Evolutionary conservation across 2,329 filamentous ascomycete species (phyloP), one percentile per base, ranked within the genome.

Genomic region (Xylaria multiplex): DNA sequence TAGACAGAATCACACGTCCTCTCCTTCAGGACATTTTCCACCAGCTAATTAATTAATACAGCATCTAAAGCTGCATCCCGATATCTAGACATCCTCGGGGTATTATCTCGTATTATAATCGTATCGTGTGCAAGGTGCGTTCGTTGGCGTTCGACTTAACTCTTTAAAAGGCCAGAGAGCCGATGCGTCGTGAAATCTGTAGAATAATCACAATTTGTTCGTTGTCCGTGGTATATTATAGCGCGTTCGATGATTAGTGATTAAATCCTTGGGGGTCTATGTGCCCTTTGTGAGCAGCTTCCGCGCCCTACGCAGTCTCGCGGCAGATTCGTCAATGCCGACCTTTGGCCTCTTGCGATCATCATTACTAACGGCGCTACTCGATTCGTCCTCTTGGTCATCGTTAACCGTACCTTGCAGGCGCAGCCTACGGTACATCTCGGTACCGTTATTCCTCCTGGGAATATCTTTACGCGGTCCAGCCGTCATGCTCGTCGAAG

Each of bases 391-490:
- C 5, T 53, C 50, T 27, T 27, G 55, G 6, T 42, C 65, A 27
- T 66, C 14, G 16, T 50, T n/a, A 4, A 30, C 14, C 22, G 35
- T 30, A 40, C 37, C 37, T 13, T 27, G 49, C 7, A 19, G 27
- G 6, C 66, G 63, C 11, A 66, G 56, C n/a, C 16, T 49, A 11
- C 35, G 11, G 42, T 70, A 70, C 68, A 70, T 70, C n/a, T 70
- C 61, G 40, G 68, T 70, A 8, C 57, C 53, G 13, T 13, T 22
- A 3, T 13, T n/a, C 19, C 35, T 49, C 40, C 48, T 30, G 6
- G 30, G 24, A 13, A 14, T 5, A 1, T 19, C 22, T 50, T 45
- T 43, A 16, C 14, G 19, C n/a, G 55, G 37, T 6, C 14, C n/a
- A 5, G 37, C 16, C 22, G 22, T 43, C 11, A 22, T 55, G 13